phyloP scores from a whole-genome alignment of 1,139 yeast genomes.

The Entelexis sorbosivorans region DNA sequence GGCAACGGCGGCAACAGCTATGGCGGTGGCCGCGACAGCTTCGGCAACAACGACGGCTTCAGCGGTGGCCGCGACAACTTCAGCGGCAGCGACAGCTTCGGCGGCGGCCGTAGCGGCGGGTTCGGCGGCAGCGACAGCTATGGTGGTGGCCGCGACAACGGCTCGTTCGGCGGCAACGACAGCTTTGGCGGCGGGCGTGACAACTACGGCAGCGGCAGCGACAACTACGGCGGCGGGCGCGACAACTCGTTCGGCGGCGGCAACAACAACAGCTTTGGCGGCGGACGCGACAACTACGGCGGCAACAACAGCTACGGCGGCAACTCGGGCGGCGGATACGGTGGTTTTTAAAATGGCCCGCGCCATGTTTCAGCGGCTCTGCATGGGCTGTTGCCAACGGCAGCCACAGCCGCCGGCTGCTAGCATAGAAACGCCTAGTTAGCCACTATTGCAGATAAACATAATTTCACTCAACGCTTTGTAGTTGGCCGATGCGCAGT shows the following conservation, averaged over 20 bases:
- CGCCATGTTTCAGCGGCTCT: no score
- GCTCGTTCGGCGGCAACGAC: slow-evolving; percentile 4
- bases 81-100: slow-evolving; percentile 1
- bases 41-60: not conserved
- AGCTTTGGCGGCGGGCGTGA: slow-evolving; percentile 7
- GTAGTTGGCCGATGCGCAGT: no score
- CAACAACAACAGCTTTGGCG: not conserved
- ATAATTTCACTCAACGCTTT: no score
- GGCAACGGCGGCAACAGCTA: not conserved
- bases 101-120: not conserved
- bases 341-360: not conserved
- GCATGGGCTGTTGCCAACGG: no score
- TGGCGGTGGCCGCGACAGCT: slow-evolving; percentile 5
- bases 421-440: no score
- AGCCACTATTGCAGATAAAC: no score
- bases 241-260: slow-evolving; percentile 3
- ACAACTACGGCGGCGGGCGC: not conserved
- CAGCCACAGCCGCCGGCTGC: no score
- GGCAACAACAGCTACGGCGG: slow-evolving; percentile 6
- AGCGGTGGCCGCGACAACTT: not conserved
- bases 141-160: slow-evolving; percentile 8
- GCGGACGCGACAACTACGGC: not conserved
- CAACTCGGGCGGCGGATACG: not conserved
- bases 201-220: not conserved
- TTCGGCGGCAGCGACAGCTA: slow-evolving; percentile 5